phyloP scores from a whole-genome alignment of 129 eudicot species.

The Centella asiatica region DNA sequence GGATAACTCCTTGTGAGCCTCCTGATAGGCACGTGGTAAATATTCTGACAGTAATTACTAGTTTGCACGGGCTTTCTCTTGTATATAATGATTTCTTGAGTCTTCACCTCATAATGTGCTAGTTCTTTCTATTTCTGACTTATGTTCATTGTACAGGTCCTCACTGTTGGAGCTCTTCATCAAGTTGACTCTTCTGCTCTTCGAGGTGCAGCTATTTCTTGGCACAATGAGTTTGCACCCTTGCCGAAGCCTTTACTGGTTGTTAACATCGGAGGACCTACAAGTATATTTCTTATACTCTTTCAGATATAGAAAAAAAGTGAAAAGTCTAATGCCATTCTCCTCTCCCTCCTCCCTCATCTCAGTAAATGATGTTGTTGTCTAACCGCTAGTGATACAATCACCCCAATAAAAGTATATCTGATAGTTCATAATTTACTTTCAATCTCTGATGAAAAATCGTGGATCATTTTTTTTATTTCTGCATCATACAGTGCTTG shows the following conservation, averaged over 20 bases:
- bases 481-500: no score
- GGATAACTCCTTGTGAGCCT: conserved; percentile 86
- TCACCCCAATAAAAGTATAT: no score
- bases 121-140: conserved; percentile 8
- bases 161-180: conserved; percentile 90
- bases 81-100: background rate
- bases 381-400: no score
- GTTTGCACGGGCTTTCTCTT: background rate
- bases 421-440: no score
- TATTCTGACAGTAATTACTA: conserved; percentile 11
- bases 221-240: conserved; percentile 96
- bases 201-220: conserved; percentile 74
- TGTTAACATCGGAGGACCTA: conserved; percentile 90
- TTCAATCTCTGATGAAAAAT: no score
- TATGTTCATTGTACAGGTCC: conserved; percentile 43
- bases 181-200: conserved; percentile 79
- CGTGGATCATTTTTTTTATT: no score
- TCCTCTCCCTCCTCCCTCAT: no score
- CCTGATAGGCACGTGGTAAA: conserved; percentile 78
- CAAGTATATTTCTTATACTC: conserved; percentile 40
- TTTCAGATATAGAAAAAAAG: background rate
- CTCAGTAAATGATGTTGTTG: no score
- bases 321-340: no score
- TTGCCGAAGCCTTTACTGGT: conserved; percentile 86
- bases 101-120: background rate